These are phyloP conservation scores for Lactarius vividus DNA, from an alignment of 768 basidiomycete genomes.

Conservation along the genomic window DNA sequence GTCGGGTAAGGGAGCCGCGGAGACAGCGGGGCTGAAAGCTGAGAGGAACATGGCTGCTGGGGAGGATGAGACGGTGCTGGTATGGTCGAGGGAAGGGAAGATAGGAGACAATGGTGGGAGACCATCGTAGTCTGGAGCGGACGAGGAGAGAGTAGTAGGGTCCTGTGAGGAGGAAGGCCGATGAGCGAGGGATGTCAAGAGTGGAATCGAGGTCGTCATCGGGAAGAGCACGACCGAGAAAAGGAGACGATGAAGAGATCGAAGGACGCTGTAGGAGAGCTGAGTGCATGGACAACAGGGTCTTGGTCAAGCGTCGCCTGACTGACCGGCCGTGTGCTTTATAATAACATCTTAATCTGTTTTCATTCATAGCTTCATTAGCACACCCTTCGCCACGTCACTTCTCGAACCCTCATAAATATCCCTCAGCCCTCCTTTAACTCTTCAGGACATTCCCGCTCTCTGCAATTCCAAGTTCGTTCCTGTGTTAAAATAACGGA, in stretches of 20 bases:
- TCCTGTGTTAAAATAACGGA: too few relatives aligned
- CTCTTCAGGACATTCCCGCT: too few relatives aligned
- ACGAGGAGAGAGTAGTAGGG: slow-evolving; percentile 13
- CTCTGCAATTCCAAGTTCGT: too few relatives aligned
- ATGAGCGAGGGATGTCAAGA: neutral
- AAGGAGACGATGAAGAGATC: slow-evolving; percentile 7
- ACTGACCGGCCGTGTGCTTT: neutral
- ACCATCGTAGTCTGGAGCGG: slow-evolving; percentile 25
- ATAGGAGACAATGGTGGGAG: slow-evolving; percentile 18
- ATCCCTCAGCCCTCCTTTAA: too few relatives aligned
- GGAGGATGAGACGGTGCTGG: slow-evolving; percentile 39
- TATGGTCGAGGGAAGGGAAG: slow-evolving; percentile 19
- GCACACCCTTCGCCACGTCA: too few relatives aligned
- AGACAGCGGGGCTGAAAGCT: slow-evolving; percentile 48
- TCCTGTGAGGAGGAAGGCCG: slow-evolving; percentile 16
- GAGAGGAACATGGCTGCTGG: slow-evolving; percentile 77
- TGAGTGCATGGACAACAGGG: neutral
- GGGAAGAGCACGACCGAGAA: neutral
- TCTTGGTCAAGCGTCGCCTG: too few relatives aligned
- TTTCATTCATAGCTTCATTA: too few relatives aligned
- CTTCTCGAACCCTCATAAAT: too few relatives aligned
- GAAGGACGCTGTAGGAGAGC: neutral
- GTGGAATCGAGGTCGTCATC: neutral
- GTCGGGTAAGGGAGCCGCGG: slow-evolving; percentile 47
- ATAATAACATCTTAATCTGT: too few relatives aligned